A percentile compares a stretch with the other conserved stretches of the same genome.
phyloP scores from a whole-genome alignment of 306 rosid species.

The Glycine tomentella region DNA sequence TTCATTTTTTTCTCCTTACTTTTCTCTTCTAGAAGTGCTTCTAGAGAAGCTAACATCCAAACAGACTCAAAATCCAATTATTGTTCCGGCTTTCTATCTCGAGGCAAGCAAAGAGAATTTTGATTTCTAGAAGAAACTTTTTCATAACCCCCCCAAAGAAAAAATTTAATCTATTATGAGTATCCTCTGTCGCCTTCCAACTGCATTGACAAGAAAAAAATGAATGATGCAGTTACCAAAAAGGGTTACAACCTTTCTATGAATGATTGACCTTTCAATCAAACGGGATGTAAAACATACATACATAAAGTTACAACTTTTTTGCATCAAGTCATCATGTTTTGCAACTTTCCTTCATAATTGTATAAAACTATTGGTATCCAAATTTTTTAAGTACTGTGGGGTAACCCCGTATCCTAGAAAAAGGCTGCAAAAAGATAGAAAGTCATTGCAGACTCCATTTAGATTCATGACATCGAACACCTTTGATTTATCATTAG shows the following conservation, averaged over 20 bases:
- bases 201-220: neutral
- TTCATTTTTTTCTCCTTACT: too few species aligned
- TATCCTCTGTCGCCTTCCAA: slow-evolving; percentile 19
- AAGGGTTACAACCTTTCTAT: slow-evolving; percentile 15
- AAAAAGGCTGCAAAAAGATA: slow-evolving; percentile 29
- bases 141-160: neutral
- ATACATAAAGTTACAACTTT: neutral
- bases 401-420: slow-evolving; percentile 22
- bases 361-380: neutral
- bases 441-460: slow-evolving; percentile 17
- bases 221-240: slow-evolving; percentile 22
- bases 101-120: neutral
- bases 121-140: slow-evolving; percentile 18
- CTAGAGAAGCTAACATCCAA: too few species aligned
- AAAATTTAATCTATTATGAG: neutral
- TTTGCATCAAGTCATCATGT: slow-evolving; percentile 14
- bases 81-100: neutral
- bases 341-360: neutral
- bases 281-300: neutral
- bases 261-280: neutral
- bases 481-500: neutral
- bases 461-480: neutral
- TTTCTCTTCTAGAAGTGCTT: too few species aligned
- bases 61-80: neutral
- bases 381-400: neutral